phyloP scores from a whole-genome alignment of 2,329 filamentous ascomycete species.

The Pseudogymnoascus sp. region DNA sequence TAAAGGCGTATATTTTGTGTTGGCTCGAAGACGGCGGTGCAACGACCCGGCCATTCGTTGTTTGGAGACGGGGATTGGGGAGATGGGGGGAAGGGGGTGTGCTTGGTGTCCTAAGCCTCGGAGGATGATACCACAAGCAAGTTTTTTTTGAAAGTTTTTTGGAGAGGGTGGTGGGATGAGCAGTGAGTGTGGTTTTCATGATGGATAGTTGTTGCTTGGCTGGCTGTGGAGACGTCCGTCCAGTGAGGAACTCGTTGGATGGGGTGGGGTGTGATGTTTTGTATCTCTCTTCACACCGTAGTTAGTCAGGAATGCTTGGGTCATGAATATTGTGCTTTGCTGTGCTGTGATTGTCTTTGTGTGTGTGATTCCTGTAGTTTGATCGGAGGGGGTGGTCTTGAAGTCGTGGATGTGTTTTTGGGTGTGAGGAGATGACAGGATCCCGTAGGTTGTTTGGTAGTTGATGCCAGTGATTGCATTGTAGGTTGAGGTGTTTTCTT shows the following conservation, averaged over 20 bases:
- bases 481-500: background rate
- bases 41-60: background rate
- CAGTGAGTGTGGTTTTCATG: background rate
- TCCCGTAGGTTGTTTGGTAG: background rate
- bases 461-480: background rate
- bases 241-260: background rate
- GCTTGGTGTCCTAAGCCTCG: slow-evolving; percentile 9
- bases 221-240: background rate
- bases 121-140: slow-evolving; percentile 9
- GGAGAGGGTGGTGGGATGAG: background rate
- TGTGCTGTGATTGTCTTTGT: background rate
- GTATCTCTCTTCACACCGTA: slow-evolving; percentile 1
- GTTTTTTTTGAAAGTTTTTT: background rate
- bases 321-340: background rate
- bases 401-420: background rate
- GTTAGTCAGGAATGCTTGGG: slow-evolving; percentile 2
- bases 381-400: background rate
- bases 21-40: background rate
- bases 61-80: background rate
- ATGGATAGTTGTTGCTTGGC: background rate
- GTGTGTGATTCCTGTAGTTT: background rate
- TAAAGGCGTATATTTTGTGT: background rate
- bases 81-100: background rate
- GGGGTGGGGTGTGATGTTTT: background rate
- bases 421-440: background rate